These are phyloP conservation scores for Anacardium occidentale DNA, from an alignment of 345 rosid genomes.

Conservation along the genomic window DNA sequence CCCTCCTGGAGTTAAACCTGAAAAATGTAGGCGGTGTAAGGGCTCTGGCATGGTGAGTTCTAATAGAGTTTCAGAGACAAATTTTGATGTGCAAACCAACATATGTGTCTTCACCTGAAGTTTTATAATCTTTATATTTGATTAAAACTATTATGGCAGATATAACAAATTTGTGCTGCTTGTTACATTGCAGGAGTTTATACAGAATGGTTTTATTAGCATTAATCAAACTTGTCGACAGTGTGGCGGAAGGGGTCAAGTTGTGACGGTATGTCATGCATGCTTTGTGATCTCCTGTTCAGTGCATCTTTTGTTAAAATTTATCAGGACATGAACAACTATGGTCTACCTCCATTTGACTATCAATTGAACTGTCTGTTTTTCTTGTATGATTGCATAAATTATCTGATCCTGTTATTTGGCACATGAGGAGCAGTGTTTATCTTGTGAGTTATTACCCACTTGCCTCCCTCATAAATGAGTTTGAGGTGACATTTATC, in stretches of 20 bases:
- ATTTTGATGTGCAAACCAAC: not conserved
- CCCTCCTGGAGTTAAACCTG: slow-evolving; percentile 96
- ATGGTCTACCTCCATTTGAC: not conserved
- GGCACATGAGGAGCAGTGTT: not conserved
- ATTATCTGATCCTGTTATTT: not conserved
- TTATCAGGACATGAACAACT: not conserved
- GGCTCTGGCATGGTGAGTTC: slow-evolving; percentile 88
- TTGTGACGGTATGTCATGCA: slow-evolving; percentile 58
- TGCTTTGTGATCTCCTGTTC: not conserved
- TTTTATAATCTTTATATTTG: not conserved
- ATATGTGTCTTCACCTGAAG: not conserved
- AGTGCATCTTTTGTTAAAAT: not conserved
- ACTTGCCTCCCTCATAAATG: not conserved
- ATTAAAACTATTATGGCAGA: not conserved
- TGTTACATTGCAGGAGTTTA: slow-evolving; percentile 12
- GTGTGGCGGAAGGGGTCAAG: slow-evolving; percentile 83
- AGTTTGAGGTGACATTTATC: not conserved
- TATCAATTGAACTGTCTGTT: not conserved
- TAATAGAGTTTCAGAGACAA: not conserved
- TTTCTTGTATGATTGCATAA: not conserved
- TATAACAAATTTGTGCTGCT: not conserved
- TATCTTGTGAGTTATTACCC: not conserved
- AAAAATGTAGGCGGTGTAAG: slow-evolving; percentile 75
- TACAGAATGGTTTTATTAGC: slow-evolving; percentile 53
- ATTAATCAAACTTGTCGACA: slow-evolving; percentile 67